Percentiles rank a stretch among this genome's conserved stretches.
These are phyloP conservation scores for Alternaria sp. DNA, from an alignment of 2,329 filamentous ascomycete genomes.

Conservation along the genomic window DNA sequence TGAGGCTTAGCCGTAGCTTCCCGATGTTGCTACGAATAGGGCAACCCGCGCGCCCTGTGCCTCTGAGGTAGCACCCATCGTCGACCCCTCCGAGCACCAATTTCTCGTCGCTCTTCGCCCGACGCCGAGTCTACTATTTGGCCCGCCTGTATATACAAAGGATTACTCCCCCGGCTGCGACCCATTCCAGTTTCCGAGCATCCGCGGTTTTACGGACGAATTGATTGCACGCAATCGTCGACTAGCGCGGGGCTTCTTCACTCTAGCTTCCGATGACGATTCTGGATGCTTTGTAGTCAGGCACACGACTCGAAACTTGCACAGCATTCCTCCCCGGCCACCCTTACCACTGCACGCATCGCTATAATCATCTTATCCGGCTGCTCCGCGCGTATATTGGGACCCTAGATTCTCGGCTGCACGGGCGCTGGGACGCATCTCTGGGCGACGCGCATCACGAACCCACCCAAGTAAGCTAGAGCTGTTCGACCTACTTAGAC, in stretches of 20 bases:
- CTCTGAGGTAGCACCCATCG: slow-evolving; percentile 3
- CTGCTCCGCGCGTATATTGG: slow-evolving; percentile 13
- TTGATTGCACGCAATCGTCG: slow-evolving; percentile 2
- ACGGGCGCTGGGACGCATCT: slow-evolving; percentile 15
- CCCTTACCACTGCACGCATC: slow-evolving; percentile 7
- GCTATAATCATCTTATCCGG: slow-evolving; percentile 6
- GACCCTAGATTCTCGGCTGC: slow-evolving; percentile 5
- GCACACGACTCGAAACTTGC: slow-evolving; percentile 15
- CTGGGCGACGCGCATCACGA: slow-evolving; percentile 15
- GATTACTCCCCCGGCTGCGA: neutral
- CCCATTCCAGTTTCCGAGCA: slow-evolving; percentile 1
- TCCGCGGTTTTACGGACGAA: slow-evolving; percentile 14
- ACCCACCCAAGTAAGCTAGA: slow-evolving; percentile 24
- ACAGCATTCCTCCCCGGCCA: neutral
- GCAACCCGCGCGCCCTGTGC: slow-evolving; percentile 14
- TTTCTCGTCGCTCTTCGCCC: slow-evolving; percentile 11
- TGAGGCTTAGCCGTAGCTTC: slow-evolving; percentile 16
- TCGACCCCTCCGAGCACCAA: slow-evolving; percentile 16
- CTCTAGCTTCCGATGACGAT: slow-evolving; percentile 26
- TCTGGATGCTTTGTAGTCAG: slow-evolving; percentile 16
- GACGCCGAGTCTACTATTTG: neutral
- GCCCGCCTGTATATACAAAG: neutral
- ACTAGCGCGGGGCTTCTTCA: slow-evolving; percentile 19
- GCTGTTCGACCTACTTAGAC: slow-evolving; percentile 25
- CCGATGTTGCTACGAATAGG: slow-evolving; percentile 13